Evolutionary conservation across 768 basidiomycete genomes (phyloP).

Genomic region (Rhodocollybia butyracea): DNA sequence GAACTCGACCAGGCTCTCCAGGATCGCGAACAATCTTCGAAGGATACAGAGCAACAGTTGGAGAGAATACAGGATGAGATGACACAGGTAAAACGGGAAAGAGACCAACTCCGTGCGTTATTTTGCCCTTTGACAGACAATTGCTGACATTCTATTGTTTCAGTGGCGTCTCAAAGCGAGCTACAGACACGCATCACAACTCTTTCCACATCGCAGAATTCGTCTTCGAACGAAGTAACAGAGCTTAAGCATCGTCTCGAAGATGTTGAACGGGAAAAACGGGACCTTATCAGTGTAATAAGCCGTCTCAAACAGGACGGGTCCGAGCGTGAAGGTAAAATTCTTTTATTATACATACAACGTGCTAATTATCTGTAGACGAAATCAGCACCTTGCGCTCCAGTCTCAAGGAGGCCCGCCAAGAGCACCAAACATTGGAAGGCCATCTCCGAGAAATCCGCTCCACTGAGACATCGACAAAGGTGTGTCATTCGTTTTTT

Average conservation of each 20-base stretch:
- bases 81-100: slow-evolving; percentile 52
- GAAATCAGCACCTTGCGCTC: slow-evolving; percentile 67
- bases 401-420: slow-evolving; percentile 71
- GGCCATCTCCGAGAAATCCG: slow-evolving; percentile 68
- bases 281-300: slow-evolving; percentile 80
- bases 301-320: slow-evolving; percentile 80
- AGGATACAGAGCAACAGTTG: slow-evolving; percentile 52
- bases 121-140: slow-evolving; percentile 8
- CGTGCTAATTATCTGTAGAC: slow-evolving; percentile 37
- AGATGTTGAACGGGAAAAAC: slow-evolving; percentile 85
- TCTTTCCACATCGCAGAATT: slow-evolving; percentile 55
- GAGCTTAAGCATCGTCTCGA: slow-evolving; percentile 58
- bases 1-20: slow-evolving; percentile 84
- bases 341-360: slow-evolving; percentile 4
- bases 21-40: slow-evolving; percentile 63
- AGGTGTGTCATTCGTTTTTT: slow-evolving; percentile 38
- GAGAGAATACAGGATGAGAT: slow-evolving; percentile 57
- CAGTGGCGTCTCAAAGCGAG: slow-evolving; percentile 43
- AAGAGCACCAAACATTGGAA: slow-evolving; percentile 68
- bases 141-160: slow-evolving; percentile 17
- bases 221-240: slow-evolving; percentile 62
- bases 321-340: slow-evolving; percentile 61
- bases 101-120: slow-evolving; percentile 60
- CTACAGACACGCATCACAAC: slow-evolving; percentile 55
- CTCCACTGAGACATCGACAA: slow-evolving; percentile 73